Conservation (phyloP, 1,139 yeast species). For the Taphrina communis region DNA sequence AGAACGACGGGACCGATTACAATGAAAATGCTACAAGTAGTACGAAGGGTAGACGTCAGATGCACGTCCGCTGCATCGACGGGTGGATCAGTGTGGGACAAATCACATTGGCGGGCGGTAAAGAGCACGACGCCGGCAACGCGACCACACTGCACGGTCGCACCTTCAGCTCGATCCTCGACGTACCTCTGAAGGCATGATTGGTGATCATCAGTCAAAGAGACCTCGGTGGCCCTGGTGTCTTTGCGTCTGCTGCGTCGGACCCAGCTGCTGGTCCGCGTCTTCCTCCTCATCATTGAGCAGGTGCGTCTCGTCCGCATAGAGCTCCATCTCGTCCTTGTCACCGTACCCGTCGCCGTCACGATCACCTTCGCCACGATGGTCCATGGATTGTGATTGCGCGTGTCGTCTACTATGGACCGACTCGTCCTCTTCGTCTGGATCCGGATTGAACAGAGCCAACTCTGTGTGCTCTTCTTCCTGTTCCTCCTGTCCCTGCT, state of each 20-base stretch:
- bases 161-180: background rate
- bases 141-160: constrained; percentile 20
- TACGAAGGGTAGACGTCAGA: background rate
- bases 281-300: constrained; percentile 9
- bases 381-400: no score
- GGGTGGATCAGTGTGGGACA: constrained; percentile 31
- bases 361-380: no score
- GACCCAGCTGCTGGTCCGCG: constrained; percentile 22
- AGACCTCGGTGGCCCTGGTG: constrained; percentile 30
- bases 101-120: constrained; percentile 29
- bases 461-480: background rate
- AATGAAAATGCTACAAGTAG: background rate
- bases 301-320: constrained; percentile 26
- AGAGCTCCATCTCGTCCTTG: constrained; percentile 24
- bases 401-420: no score
- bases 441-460: constrained; percentile 26
- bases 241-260: constrained; percentile 42
- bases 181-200: no score
- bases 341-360: constrained; percentile 1
- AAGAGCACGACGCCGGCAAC: constrained; percentile 17
- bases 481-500: background rate
- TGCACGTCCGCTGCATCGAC: constrained; percentile 10
- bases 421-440: constrained; percentile 17
- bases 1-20: no score
- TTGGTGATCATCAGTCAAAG: constrained; percentile 24